A percentile compares a stretch with the other conserved stretches of the same genome.
Evolutionary conservation across 1,284 basidiomycete genomes (phyloP).

Genomic region (Heterobasidion annosum): DNA sequence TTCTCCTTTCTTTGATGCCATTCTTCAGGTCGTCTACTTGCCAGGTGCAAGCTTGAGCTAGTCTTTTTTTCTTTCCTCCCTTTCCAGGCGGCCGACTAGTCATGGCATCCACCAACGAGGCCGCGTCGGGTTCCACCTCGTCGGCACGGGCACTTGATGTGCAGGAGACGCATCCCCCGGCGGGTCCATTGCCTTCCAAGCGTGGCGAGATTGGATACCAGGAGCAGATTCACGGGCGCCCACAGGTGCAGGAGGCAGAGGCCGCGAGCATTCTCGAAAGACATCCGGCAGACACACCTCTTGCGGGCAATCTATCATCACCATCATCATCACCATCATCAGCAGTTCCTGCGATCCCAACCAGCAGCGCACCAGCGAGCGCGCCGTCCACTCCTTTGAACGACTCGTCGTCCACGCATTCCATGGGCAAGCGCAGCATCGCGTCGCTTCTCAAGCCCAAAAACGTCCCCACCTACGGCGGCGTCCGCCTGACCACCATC

Average conservation of each 20-base stretch:
- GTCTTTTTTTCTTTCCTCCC: constrained; percentile 11
- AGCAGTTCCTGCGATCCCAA: constrained; percentile 8
- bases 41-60: constrained; percentile 25
- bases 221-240: constrained; percentile 28
- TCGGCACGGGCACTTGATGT: constrained; percentile 6
- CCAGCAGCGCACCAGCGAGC: constrained; percentile 7
- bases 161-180: constrained; percentile 31
- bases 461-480: constrained; percentile 28
- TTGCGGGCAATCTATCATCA: constrained; percentile 5
- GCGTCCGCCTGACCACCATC: constrained; percentile 39
- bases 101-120: constrained; percentile 14
- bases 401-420: constrained; percentile 16
- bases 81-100: constrained; percentile 2
- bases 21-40: constrained; percentile 14
- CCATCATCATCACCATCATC: constrained; percentile 4
- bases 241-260: constrained; percentile 11
- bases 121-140: constrained; percentile 11
- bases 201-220: constrained; percentile 57
- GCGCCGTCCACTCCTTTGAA: constrained; percentile 11
- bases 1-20: not conserved
- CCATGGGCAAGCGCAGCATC: constrained; percentile 18
- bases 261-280: constrained; percentile 23
- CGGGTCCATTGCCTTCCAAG: constrained; percentile 54
- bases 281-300: constrained; percentile 50
- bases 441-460: constrained; percentile 28